These are phyloP conservation scores for Candolleomyces efflorescens DNA, from an alignment of 768 basidiomycete species.

Conservation along the genomic window DNA sequence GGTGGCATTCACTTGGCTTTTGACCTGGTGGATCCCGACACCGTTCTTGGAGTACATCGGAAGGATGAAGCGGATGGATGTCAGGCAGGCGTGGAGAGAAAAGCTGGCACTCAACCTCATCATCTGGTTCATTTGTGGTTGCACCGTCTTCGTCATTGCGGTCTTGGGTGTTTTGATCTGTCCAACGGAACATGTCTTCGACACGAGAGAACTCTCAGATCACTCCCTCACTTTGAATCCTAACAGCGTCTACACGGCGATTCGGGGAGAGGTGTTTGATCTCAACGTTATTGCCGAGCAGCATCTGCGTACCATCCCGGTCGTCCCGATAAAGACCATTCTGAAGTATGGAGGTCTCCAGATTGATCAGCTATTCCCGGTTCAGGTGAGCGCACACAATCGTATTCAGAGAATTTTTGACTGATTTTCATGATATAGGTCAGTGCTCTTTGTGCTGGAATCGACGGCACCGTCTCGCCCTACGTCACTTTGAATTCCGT, in stretches of 20 bases:
- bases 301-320: constrained; percentile 64
- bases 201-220: constrained; percentile 63
- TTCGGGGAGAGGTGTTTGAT: constrained; percentile 96
- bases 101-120: constrained; percentile 92
- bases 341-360: constrained; percentile 80
- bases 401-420: neutral
- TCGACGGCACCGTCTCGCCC: constrained; percentile 74
- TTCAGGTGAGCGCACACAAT: constrained; percentile 57
- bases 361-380: constrained; percentile 82
- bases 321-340: constrained; percentile 72
- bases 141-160: constrained; percentile 90
- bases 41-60: constrained; percentile 66
- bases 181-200: constrained; percentile 92
- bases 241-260: constrained; percentile 73
- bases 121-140: constrained; percentile 93
- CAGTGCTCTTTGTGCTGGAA: constrained; percentile 87
- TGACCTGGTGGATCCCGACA: constrained; percentile 91
- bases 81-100: constrained; percentile 96
- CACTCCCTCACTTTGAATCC: constrained; percentile 63
- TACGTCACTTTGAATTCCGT: constrained; percentile 74
- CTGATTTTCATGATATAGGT: constrained; percentile 44
- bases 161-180: constrained; percentile 86
- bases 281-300: constrained; percentile 60
- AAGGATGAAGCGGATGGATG: constrained; percentile 90
- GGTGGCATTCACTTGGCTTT: constrained; percentile 81